Base-by-base conservation (phyloP, 345 rosid genomes). In the Theobroma cacao region DNA sequence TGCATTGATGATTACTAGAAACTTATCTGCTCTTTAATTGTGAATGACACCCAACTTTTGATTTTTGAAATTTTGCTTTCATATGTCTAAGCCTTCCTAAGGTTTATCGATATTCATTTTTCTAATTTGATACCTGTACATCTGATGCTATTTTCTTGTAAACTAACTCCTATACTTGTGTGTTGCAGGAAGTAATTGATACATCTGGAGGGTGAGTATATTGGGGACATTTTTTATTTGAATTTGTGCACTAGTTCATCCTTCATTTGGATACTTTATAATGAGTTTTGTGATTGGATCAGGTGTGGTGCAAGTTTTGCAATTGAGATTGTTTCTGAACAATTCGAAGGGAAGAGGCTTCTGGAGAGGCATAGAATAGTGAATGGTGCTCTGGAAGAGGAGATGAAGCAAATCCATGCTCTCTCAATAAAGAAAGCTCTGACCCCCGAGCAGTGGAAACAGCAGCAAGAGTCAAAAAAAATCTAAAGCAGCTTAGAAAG, bases 331-430 rank as follows among this genome's bases (percentile, higher is more conserved):
- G 94, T 88, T 3, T 88, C 93, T 0, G 91, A 88, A 79, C 88
- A 92, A 77, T 95, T 95, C 33, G 90, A 92, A 83, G 98, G 93
- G 74, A 95, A 95, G 90, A 88, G 92, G 78, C 77, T 95, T 87
- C 88, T 95, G 43, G 98, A 91, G 80, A 90, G 98, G 86, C 98
- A 93, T 79, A 84, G 97, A 31, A 75, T 90, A 24, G 97, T 93
- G 74, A 95, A 95, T 14, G 86, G 89, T 18, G 93, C 97, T 30
- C 82, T 95, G 38, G 92, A 86, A 71, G 93, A 89, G 85, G 98
- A 95, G 87, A 89, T 95, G 92, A 90, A 91, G 84, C 78, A 93
- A 83, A 95, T 95, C 56, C 98, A 95, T 76, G 98, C 98, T 47
- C 93, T 93, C 64, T 95, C 98, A 2, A 93, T 93, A 18, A 91